Base-by-base conservation (phyloP, 106 monocot genomes). In the Iris macrosiphon region DNA sequence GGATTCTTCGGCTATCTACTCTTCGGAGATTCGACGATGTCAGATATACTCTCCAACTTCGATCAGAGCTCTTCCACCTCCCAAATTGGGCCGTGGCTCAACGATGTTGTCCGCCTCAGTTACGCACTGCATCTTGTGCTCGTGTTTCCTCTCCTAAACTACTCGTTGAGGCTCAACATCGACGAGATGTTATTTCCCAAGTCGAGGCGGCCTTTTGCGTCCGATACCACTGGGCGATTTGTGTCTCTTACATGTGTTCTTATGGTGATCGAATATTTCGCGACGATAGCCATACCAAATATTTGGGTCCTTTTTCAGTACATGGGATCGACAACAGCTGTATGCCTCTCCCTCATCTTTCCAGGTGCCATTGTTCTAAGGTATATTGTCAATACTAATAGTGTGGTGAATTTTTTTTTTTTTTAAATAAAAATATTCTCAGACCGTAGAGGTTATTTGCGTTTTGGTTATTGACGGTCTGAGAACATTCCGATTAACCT, bases 221-320 rank as follows among this genome's bases (percentile, higher is more conserved):
- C 48, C 1, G 69, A 79, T 24, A n/a, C n/a, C n/a, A 49, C 42
- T 15, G 33, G 39, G 28, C 62, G 95, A 31, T 95, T 95, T 57
- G 41, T 66, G 26, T 30, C 51, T 2, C 50, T 85, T 2, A 89
- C 95, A 0, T 56, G 34, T 4, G 26, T 61, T n/a, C 57, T 96
- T 48, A 50, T 79, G 65, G 74, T n/a, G 9, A 30, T 75, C 2
- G 35, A 75, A 21, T 96, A 96, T 58, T 2, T 77, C 20, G 73
- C 82, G 0, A 76, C 89, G n/a, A 82, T 96, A 18, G 74, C 55
- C 29, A 89, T 96, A n/a, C 95, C 95, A 4, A 80, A 74, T 49
- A 82, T 96, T 29, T 96, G 95, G 95, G 64, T 70, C 0, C 29
- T 89, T 43, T 96, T 96, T 37, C 89, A 96, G 64, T 77, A 79